Base-by-base conservation (phyloP, 148 eudicot genomes). In the Dianthus caryophyllus region DNA sequence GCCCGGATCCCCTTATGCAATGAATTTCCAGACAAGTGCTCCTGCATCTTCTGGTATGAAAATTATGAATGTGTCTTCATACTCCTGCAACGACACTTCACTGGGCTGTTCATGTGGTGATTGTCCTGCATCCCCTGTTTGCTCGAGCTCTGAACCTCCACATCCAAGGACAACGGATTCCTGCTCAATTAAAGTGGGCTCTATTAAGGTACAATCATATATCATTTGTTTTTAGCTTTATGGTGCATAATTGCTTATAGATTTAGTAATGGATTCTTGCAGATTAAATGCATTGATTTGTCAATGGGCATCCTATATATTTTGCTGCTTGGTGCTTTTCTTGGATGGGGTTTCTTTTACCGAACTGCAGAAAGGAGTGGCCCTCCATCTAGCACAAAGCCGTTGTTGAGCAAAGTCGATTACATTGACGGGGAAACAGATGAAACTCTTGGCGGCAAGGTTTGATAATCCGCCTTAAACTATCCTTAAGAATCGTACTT, bases 51-150 rank as follows among this genome's bases (percentile, higher is more conserved):
- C 81, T 68, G 77, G 73, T 55, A 76, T 87, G 82, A 75, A 81
- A 78, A 79, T 81, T 66, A 84, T 87, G 93, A 73, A 87, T 54
- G 84, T 79, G 61, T 76, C 89, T 26, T 66, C 78, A 29, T 87
- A 84, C 79, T 64, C 89, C 54, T 87, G 93, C 73, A 87, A 83
- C 60, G 93, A 87, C 70, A 81, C 89, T 68, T 83, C 83, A 36
- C 70, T 87, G 65, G 87, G 93, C 31, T 87, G 93, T 78, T 84
- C 93, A 74, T 87, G 93, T 78, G 93, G 93, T 43, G 93, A 87
- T 68, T 87, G 93, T 66, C 93, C 93, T 69, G 68, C 80, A 12
- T 76, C 89, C 39, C 79, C 85, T 29, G 73, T 49, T 48, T 87
- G 93, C 77, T 81, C 93, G 41, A 68, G 73, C 51, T 69, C 72